These are phyloP conservation scores for Yarrowia sp. DNA, from an alignment of 805 yeast species.

Conservation along the genomic window DNA sequence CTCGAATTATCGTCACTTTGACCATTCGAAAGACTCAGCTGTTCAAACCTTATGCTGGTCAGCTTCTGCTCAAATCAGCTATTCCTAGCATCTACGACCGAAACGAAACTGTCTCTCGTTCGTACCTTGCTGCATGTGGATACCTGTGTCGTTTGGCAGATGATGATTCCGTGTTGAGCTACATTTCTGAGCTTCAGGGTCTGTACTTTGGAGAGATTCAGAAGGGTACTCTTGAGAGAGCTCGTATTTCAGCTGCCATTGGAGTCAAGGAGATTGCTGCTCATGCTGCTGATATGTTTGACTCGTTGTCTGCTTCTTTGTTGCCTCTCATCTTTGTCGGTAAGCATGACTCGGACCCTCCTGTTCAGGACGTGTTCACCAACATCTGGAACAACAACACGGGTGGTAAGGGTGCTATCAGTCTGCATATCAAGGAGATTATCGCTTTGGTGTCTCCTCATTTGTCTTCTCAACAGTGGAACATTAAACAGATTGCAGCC, in stretches of 20 bases:
- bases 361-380: conserved; percentile 51
- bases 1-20: conserved; percentile 65
- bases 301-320: conserved; percentile 57
- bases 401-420: conserved; percentile 69
- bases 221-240: conserved; percentile 41
- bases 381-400: conserved; percentile 77
- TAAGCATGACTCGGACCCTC: conserved; percentile 56
- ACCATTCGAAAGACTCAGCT: conserved; percentile 54
- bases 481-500: conserved; percentile 68
- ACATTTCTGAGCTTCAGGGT: conserved; percentile 50
- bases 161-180: conserved; percentile 50
- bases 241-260: conserved; percentile 53
- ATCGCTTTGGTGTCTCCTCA: conserved; percentile 49
- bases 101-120: conserved; percentile 67
- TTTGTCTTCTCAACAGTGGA: conserved; percentile 57
- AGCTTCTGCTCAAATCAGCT: conserved; percentile 55
- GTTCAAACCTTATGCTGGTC: conserved; percentile 55
- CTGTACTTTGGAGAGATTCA: conserved; percentile 61
- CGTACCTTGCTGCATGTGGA: conserved; percentile 81
- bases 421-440: conserved; percentile 69
- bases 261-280: conserved; percentile 66
- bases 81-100: conserved; percentile 53
- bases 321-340: conserved; percentile 81
- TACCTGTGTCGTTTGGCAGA: conserved; percentile 66
- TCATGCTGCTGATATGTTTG: conserved; percentile 67